Evolutionary conservation across 495 filamentous ascomycete genomes (phyloP).

Genomic region (Xylaria scruposa): DNA sequence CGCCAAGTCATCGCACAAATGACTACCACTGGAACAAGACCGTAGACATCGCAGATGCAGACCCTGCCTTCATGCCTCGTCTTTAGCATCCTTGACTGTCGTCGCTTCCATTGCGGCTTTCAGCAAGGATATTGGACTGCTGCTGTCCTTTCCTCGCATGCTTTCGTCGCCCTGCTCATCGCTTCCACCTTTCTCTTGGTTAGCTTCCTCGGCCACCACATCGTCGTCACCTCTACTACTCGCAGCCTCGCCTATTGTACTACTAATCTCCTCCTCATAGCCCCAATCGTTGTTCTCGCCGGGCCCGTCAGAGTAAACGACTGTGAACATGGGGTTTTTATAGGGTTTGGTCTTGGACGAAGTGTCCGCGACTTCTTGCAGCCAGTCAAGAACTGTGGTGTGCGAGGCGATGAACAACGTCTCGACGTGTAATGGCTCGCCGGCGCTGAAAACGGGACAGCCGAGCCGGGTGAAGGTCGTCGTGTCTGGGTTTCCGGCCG

Average conservation of each 20-base stretch:
- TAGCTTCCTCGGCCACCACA: background rate
- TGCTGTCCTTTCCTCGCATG: background rate
- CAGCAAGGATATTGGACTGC: background rate
- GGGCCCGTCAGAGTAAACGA: conserved; percentile 29
- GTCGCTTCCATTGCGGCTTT: background rate
- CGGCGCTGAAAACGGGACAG: conserved; percentile 55
- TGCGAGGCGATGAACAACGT: conserved; percentile 44
- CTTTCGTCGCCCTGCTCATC: background rate
- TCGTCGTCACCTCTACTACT: background rate
- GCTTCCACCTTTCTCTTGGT: background rate
- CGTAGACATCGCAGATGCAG: background rate
- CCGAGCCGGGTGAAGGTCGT: conserved; percentile 45
- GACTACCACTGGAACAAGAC: background rate
- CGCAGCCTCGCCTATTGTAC: background rate
- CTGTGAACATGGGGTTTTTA: conserved; percentile 40
- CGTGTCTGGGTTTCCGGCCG: conserved; percentile 44
- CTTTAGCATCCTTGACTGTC: background rate
- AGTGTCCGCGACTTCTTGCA: conserved; percentile 50
- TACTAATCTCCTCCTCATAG: background rate
- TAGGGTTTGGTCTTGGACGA: conserved; percentile 31
- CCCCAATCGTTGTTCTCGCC: background rate
- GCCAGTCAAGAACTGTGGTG: conserved; percentile 49
- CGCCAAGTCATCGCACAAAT: background rate
- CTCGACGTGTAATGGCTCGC: conserved; percentile 47
- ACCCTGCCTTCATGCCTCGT: background rate